Evolutionary conservation across 2,329 filamentous ascomycete species (phyloP).

Genomic region (Mollisia scopiformis): DNA sequence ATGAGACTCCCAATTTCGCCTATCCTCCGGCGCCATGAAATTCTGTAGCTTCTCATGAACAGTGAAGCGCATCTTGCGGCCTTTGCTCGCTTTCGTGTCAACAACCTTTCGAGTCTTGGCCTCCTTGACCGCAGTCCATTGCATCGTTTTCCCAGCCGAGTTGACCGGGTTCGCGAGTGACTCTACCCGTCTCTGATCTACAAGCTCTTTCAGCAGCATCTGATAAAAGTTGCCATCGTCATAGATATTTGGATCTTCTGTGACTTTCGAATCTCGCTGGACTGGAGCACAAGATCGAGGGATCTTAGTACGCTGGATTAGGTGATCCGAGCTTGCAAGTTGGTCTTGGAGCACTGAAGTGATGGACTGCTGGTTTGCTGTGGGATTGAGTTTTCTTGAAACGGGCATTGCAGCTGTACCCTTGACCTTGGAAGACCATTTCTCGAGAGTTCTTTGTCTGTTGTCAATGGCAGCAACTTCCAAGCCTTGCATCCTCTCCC

Average conservation of each 20-base stretch:
- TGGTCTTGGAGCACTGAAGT: conserved; percentile 71
- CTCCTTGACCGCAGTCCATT: conserved; percentile 72
- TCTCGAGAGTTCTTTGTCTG: conserved; percentile 76
- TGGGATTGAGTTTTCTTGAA: conserved; percentile 58
- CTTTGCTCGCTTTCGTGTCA: conserved; percentile 94
- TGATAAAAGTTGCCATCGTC: conserved; percentile 97
- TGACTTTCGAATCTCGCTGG: conserved; percentile 61
- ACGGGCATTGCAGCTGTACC: conserved; percentile 59
- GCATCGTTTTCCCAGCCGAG: conserved; percentile 42
- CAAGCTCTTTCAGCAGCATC: conserved; percentile 86
- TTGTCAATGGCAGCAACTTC: conserved; percentile 63
- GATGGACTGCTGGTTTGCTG: conserved; percentile 59
- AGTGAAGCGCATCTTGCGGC: conserved; percentile 89
- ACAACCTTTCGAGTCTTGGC: conserved; percentile 82
- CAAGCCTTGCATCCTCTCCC: conserved; percentile 68
- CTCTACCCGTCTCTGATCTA: conserved; percentile 83
- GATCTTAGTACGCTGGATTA: conserved; percentile 69
- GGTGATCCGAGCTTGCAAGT: conserved; percentile 65
- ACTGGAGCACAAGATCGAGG: conserved; percentile 77
- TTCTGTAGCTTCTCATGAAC: conserved; percentile 98
- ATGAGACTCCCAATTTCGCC: conserved; percentile 76
- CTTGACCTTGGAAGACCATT: conserved; percentile 85
- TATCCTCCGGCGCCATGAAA: conserved; percentile 93
- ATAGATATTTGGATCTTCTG: conserved; percentile 70
- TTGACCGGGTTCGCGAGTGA: conserved; percentile 48